Evolutionary conservation across 2,329 filamentous ascomycete genomes (phyloP).

Genomic region (Aspergillus sp.): DNA sequence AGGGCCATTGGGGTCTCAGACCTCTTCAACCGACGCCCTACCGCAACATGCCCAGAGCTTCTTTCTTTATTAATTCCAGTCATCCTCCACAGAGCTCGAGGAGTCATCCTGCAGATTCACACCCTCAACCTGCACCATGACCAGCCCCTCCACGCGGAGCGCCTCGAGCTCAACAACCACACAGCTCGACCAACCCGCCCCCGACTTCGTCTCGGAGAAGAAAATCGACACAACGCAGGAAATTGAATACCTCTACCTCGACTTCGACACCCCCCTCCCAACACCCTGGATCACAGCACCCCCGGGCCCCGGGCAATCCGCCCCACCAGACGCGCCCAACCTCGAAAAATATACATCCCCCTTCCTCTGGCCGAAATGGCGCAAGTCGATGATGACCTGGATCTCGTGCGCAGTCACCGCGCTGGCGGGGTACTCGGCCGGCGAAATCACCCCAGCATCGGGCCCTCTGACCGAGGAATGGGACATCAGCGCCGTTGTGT

Average conservation of each 20-base stretch:
- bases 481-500: constrained; percentile 66
- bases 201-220: background rate
- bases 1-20: background rate
- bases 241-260: constrained; percentile 64
- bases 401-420: constrained; percentile 77
- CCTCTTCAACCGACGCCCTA: background rate
- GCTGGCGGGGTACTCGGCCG: constrained; percentile 79
- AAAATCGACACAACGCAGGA: constrained; percentile 26
- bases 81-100: background rate
- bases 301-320: constrained; percentile 33
- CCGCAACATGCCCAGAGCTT: background rate
- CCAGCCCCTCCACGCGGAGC: constrained; percentile 6
- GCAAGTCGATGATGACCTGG: constrained; percentile 72
- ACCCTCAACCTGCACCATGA: background rate
- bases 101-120: background rate
- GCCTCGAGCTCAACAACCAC: constrained; percentile 9
- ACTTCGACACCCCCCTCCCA: constrained; percentile 64
- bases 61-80: background rate
- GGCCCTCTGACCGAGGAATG: constrained; percentile 69
- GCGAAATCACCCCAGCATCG: constrained; percentile 75
- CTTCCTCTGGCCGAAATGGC: constrained; percentile 70
- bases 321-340: constrained; percentile 65
- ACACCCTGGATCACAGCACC: constrained; percentile 41
- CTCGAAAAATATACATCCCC: constrained; percentile 71
- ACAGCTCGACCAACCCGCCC: background rate